phyloP scores from a whole-genome alignment of 306 rosid genomes.

The Malus sieversii region DNA sequence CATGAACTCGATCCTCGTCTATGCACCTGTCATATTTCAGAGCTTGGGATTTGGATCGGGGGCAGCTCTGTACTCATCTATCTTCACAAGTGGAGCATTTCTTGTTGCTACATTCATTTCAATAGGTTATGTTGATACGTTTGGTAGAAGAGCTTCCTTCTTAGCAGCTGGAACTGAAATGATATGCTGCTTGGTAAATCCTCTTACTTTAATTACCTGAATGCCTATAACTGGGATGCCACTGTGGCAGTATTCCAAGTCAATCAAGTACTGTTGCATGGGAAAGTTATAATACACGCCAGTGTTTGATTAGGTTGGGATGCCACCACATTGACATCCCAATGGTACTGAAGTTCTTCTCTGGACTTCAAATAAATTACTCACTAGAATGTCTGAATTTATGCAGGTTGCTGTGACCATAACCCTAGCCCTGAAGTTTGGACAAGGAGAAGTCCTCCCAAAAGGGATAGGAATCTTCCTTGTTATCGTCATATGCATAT shows the following conservation, averaged over 20 bases:
- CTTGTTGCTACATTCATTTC: slow-evolving; percentile 78
- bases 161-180: slow-evolving; percentile 90
- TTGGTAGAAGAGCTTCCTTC: slow-evolving; percentile 86
- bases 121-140: slow-evolving; percentile 74
- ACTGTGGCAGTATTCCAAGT: not conserved
- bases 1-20: slow-evolving; percentile 90
- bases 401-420: slow-evolving; percentile 59
- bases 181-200: slow-evolving; percentile 75
- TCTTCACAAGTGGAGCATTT: slow-evolving; percentile 72
- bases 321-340: not conserved
- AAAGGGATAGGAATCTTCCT: slow-evolving; percentile 60
- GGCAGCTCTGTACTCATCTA: slow-evolving; percentile 73
- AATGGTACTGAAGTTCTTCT: not conserved
- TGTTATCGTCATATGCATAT: slow-evolving; percentile 59
- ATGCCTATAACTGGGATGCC: not conserved
- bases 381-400: not conserved
- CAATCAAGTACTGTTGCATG: not conserved
- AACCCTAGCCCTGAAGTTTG: slow-evolving; percentile 62
- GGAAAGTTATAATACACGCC: not conserved
- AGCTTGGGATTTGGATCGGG: slow-evolving; percentile 83
- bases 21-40: slow-evolving; percentile 95
- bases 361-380: not conserved
- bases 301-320: not conserved
- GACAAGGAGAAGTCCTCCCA: slow-evolving; percentile 61
- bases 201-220: not conserved